Evolutionary conservation across 1,139 yeast genomes (phyloP).

Genomic region (Scheffersomyces titani): DNA sequence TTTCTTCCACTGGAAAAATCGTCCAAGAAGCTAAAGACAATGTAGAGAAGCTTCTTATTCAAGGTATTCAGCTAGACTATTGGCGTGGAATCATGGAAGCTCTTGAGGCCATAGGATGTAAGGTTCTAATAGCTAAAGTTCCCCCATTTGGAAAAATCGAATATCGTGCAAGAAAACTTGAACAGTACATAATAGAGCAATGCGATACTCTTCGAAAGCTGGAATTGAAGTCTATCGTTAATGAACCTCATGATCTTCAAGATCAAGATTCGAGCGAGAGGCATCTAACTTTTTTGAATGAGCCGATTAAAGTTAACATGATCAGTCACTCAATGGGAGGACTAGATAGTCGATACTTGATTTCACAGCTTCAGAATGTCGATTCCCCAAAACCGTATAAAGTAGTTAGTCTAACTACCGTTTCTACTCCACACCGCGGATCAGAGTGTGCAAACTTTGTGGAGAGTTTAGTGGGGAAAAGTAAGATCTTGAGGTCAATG

Average conservation of each 20-base stretch:
- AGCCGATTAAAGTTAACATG: slow-evolving; percentile 59
- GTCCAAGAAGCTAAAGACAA: slow-evolving; percentile 11
- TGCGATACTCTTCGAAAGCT: slow-evolving; percentile 31
- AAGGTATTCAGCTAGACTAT: slow-evolving; percentile 57
- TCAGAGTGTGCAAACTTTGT: slow-evolving; percentile 80
- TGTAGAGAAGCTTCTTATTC: slow-evolving; percentile 15
- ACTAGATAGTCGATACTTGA: slow-evolving; percentile 75
- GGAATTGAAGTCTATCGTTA: slow-evolving; percentile 29
- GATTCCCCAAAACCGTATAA: slow-evolving; percentile 42
- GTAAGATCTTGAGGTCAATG: slow-evolving; percentile 16
- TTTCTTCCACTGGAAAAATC: slow-evolving; percentile 1
- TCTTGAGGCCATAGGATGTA: slow-evolving; percentile 60
- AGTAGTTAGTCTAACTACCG: slow-evolving; percentile 74
- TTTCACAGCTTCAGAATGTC: slow-evolving; percentile 46
- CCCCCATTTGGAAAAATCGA: slow-evolving; percentile 82
- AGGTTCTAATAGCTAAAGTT: slow-evolving; percentile 72
- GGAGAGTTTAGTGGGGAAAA: slow-evolving; percentile 26
- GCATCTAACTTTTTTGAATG: slow-evolving; percentile 14
- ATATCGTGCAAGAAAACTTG: slow-evolving; percentile 63
- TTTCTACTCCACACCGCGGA: slow-evolving; percentile 88
- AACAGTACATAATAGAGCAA: slow-evolving; percentile 50
- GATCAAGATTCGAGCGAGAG: slow-evolving; percentile 6
- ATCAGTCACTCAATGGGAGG: slow-evolving; percentile 98
- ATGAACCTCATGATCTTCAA: slow-evolving; percentile 18
- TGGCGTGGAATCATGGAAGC: slow-evolving; percentile 80